Evolutionary conservation across 2,329 filamentous ascomycete species (phyloP), one percentile per base, ranked within the genome.

Genomic region (Trichophyton benhamiae): DNA sequence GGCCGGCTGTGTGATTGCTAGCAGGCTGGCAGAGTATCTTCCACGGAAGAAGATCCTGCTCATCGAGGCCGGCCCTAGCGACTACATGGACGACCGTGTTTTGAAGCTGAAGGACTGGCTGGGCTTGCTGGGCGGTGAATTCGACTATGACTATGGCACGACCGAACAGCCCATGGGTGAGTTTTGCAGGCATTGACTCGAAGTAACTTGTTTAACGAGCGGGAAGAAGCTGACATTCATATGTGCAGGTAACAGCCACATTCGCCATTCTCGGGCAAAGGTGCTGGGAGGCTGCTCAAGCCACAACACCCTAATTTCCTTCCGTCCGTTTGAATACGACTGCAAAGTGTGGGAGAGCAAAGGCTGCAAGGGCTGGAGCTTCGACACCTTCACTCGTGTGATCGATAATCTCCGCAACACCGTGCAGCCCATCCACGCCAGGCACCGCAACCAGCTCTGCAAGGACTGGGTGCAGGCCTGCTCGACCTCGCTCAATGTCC

Each of bases 261-360:
- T 96, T 77, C 86, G 90, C 66, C 91, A 95, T 78, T 95, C 91
- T 13, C 87, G 91, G 65, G 91, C 91, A 65, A 95, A 95, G 79
- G 90, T 96, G 44, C 82, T 96, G 33, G 91, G 91, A 67, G 91
- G 91, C 67, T 96, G 91, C 80, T 95, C 90, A 52, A 92, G 88
- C 63, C 91, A 95, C 81, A 96, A 96, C 77, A 95, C 91, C 20
- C 80, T 95, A 69, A 95, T 96, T 74, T 94, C 88, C 17, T 95
- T 95, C 83, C 84, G 90, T 27, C 89, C 91, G 6, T 95, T 95
- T 71, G 85, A 91, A 74, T 91, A 95, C 74, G 91, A 96, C 75
- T 83, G 88, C 77, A 82, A 89, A 71, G 82, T 88, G 68, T 96
- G 91, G 91, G 86, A 91, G 69, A 83, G 82, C 36, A 79, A 89